phyloP scores from a whole-genome alignment of 257 asterid genomes.

The Solanum chilense region DNA sequence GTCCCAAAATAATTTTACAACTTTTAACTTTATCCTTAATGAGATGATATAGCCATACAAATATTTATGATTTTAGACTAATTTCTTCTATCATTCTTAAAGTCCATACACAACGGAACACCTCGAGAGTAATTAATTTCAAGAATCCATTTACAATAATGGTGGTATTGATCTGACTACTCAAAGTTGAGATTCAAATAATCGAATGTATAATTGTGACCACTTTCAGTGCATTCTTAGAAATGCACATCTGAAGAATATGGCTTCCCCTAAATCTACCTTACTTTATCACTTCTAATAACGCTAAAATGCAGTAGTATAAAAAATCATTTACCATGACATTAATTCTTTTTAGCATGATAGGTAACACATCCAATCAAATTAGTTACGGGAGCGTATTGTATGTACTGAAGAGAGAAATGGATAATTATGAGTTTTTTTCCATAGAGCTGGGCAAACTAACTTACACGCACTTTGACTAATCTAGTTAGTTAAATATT shows the following conservation, averaged over 20 bases:
- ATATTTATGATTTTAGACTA: background rate
- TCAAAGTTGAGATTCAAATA: background rate
- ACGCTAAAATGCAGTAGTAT: background rate
- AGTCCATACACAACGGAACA: background rate
- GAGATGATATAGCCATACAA: background rate
- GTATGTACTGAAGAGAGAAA: background rate
- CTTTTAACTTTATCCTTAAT: background rate
- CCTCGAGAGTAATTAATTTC: background rate
- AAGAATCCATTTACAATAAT: background rate
- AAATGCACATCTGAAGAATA: background rate
- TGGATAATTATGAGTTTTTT: background rate
- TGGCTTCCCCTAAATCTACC: background rate
- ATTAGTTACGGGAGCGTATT: background rate
- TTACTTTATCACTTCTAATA: background rate
- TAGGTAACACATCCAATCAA: background rate
- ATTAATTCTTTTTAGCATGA: background rate
- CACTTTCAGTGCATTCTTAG: background rate
- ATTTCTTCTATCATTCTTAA: background rate
- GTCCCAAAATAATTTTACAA: background rate
- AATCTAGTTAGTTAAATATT: background rate
- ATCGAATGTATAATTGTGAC: background rate
- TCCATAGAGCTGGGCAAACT: background rate
- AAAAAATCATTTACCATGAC: background rate
- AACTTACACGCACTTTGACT: background rate
- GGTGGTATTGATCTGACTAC: background rate